Percentiles rank a stretch among this genome's conserved stretches.
phyloP scores from a whole-genome alignment of 2,329 filamentous ascomycete species.

The Alternaria tenuissima region DNA sequence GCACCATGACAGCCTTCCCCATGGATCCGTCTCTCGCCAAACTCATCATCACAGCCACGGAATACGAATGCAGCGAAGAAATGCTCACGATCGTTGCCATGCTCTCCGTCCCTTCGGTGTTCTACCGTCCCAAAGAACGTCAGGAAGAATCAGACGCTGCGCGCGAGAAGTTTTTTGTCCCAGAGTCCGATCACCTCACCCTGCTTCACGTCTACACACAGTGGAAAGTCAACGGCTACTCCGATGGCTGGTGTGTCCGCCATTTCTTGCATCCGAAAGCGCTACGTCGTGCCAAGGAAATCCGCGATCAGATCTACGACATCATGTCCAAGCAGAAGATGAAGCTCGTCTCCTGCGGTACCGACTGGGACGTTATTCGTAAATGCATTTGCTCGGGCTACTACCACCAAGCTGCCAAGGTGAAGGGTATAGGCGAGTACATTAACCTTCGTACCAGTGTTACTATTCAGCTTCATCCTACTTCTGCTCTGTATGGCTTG shows the following conservation, averaged over 20 bases:
- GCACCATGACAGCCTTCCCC: constrained; percentile 95
- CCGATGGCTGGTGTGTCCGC: constrained; percentile 88
- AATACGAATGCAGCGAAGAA: constrained; percentile 94
- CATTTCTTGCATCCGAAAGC: constrained; percentile 98
- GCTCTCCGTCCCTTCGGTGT: constrained; percentile 95
- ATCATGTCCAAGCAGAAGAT: constrained; percentile 96
- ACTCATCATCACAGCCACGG: constrained; percentile 87
- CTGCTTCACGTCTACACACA: constrained; percentile 95
- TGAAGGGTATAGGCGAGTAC: constrained; percentile 96
- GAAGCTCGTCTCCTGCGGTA: constrained; percentile 85
- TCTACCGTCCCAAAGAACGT: constrained; percentile 95
- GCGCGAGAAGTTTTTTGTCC: constrained; percentile 97
- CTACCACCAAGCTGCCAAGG: constrained; percentile 96
- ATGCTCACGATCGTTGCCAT: constrained; percentile 99
- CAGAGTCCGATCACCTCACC: constrained; percentile 95
- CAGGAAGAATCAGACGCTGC: constrained; percentile 96
- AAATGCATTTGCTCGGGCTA: constrained; percentile 98
- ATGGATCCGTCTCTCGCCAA: constrained; percentile 98
- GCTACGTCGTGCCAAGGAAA: constrained; percentile 88
- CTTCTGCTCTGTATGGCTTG: constrained; percentile 87
- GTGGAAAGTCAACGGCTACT: constrained; percentile 90
- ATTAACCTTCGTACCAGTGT: constrained; percentile 95
- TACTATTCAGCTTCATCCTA: constrained; percentile 92
- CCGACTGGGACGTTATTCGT: constrained; percentile 94
- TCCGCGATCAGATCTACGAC: constrained; percentile 89